Evolutionary conservation across 768 basidiomycete genomes (phyloP).

Genomic region (Clathrus columnatus): DNA sequence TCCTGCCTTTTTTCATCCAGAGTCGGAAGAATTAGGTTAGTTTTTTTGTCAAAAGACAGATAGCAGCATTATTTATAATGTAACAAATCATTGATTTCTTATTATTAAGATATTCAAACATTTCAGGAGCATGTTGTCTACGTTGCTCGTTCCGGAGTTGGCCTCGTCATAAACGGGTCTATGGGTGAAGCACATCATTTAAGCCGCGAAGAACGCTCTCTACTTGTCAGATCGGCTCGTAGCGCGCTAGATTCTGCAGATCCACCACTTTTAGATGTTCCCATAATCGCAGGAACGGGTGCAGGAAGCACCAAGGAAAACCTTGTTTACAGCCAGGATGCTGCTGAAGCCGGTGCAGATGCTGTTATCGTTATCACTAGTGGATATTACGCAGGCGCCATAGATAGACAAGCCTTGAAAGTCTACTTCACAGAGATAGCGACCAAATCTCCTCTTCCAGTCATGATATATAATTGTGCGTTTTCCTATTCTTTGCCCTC

Average conservation of each 20-base stretch:
- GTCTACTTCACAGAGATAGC: slow-evolving; percentile 71
- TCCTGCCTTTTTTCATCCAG: slow-evolving; percentile 72
- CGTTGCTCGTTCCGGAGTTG: slow-evolving; percentile 58
- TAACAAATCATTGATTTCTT: not conserved
- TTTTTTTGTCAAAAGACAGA: slow-evolving; percentile 15
- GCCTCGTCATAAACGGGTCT: slow-evolving; percentile 66
- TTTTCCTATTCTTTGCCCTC: slow-evolving; percentile 12
- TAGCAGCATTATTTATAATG: not conserved
- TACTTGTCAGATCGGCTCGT: slow-evolving; percentile 58
- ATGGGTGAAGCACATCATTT: slow-evolving; percentile 83
- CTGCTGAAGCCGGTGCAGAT: slow-evolving; percentile 81
- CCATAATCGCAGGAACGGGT: slow-evolving; percentile 78
- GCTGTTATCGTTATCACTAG: slow-evolving; percentile 77
- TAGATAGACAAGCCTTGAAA: slow-evolving; percentile 66
- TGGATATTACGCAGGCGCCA: slow-evolving; percentile 78
- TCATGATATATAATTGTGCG: slow-evolving; percentile 84
- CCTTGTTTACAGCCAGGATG: slow-evolving; percentile 62
- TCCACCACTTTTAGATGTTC: slow-evolving; percentile 35
- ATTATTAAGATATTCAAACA: slow-evolving; percentile 46
- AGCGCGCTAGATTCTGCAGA: slow-evolving; percentile 62
- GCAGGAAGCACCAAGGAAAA: slow-evolving; percentile 79
- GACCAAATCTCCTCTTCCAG: slow-evolving; percentile 74
- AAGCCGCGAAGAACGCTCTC: slow-evolving; percentile 55
- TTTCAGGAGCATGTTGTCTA: slow-evolving; percentile 61
- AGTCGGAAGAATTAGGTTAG: slow-evolving; percentile 76